A percentile compares a stretch with the other conserved stretches of the same genome.
phyloP scores from a whole-genome alignment of 108 stramenopile species.

The Fragilariopsis cylindrus region DNA sequence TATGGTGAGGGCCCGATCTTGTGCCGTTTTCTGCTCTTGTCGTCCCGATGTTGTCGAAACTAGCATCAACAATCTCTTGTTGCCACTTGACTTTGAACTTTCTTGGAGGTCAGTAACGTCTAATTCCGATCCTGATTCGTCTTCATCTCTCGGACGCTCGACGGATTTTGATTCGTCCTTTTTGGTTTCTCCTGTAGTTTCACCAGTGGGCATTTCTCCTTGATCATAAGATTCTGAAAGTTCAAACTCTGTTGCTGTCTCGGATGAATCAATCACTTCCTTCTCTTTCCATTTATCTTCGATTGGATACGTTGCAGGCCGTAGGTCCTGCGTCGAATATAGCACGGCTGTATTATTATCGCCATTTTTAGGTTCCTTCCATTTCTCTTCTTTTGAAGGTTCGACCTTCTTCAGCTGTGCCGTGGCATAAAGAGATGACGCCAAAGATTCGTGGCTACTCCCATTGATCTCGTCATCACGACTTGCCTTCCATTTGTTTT shows the following conservation, averaged over 20 bases:
- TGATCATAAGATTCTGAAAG: no score
- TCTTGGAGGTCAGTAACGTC: no score
- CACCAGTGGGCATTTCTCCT: no score
- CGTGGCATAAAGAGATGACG: conserved; percentile 9
- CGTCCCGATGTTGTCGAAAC: conserved; percentile 10
- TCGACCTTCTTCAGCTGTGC: neutral
- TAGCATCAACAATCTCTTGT: conserved; percentile 13
- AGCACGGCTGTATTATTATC: neutral
- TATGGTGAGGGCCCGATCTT: conserved; percentile 18
- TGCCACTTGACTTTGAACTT: neutral
- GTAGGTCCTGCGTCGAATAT: no score
- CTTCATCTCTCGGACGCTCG: no score
- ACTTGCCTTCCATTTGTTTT: neutral
- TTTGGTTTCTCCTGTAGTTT: no score
- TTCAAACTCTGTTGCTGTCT: no score
- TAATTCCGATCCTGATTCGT: no score
- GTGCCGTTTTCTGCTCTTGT: conserved; percentile 19
- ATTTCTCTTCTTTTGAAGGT: neutral
- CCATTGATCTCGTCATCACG: neutral
- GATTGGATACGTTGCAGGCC: no score
- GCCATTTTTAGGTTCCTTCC: neutral
- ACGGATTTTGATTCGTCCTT: no score
- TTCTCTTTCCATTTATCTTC: no score
- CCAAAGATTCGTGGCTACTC: neutral
- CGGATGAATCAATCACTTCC: no score